phyloP scores from a whole-genome alignment of 192 early-diverging fungal genomes.

The Chytriomyces sp. region DNA sequence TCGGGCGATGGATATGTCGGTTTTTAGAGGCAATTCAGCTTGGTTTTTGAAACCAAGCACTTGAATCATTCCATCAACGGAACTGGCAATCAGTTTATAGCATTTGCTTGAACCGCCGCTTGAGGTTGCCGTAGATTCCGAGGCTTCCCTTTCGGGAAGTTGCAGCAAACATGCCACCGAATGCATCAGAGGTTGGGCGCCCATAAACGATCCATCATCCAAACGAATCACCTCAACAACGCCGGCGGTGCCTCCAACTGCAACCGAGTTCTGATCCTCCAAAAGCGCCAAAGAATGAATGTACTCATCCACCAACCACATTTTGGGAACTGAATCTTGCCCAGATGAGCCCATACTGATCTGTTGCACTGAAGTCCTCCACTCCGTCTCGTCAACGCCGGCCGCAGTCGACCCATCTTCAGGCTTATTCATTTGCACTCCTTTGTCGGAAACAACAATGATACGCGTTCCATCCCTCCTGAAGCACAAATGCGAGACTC shows the following conservation, averaged over 20 bases:
- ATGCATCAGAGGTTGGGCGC: slow-evolving; percentile 5
- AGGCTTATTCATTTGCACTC: slow-evolving; percentile 1
- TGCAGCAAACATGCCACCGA: slow-evolving; percentile 7
- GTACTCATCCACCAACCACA: not conserved
- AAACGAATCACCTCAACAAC: slow-evolving; percentile 17
- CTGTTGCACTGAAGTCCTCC: not conserved
- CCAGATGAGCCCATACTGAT: not conserved
- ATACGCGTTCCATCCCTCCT: not conserved
- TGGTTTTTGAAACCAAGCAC: slow-evolving; percentile 3
- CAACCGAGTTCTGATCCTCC: slow-evolving; percentile 6
- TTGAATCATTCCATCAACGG: slow-evolving; percentile 13
- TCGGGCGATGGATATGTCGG: not conserved
- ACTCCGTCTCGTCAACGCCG: not conserved
- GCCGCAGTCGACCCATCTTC: not conserved
- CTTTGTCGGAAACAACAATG: slow-evolving; percentile 28
- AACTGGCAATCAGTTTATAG: not conserved
- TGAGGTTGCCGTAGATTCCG: not conserved
- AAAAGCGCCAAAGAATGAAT: slow-evolving; percentile 3
- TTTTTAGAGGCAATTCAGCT: not conserved
- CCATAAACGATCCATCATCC: slow-evolving; percentile 8
- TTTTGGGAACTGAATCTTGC: not conserved
- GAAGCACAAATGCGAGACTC: slow-evolving; percentile 27
- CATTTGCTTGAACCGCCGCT: not conserved
- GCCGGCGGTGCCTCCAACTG: slow-evolving; percentile 17
- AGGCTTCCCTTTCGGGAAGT: not conserved